A percentile compares a stretch with the other conserved stretches of the same genome.
Evolutionary conservation across 2,329 filamentous ascomycete species (phyloP).

Genomic region (Chaetothyriales sp.): DNA sequence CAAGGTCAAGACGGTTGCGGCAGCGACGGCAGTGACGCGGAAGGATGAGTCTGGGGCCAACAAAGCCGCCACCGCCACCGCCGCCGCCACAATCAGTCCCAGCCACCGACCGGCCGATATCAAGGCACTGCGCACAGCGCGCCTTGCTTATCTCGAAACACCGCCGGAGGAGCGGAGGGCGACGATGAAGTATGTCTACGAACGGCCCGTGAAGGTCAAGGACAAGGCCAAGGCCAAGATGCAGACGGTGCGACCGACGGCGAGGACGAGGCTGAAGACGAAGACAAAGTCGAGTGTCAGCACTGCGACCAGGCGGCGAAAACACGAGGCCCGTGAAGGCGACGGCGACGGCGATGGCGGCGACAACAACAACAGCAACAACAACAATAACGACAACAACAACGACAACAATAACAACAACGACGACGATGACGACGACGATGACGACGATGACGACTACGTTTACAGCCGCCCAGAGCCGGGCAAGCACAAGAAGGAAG

Average conservation of each 20-base stretch:
- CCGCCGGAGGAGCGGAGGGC: constrained; percentile 10
- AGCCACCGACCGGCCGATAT: constrained; percentile 10
- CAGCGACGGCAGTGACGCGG: neutral
- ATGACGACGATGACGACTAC: neutral
- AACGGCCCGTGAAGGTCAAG: constrained; percentile 3
- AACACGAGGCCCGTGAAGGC: neutral
- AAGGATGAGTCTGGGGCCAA: constrained; percentile 6
- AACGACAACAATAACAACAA: neutral
- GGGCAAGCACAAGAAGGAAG: constrained; percentile 1
- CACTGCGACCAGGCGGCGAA: neutral
- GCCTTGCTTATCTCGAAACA: constrained; percentile 15
- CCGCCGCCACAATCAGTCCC: no score
- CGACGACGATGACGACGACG: neutral
- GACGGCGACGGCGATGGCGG: neutral
- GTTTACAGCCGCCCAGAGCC: neutral
- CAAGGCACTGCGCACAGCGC: constrained; percentile 15
- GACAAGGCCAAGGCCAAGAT: constrained; percentile 4
- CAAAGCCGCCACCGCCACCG: constrained; percentile 4
- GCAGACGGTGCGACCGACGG: neutral
- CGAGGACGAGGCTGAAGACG: neutral
- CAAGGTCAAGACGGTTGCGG: neutral
- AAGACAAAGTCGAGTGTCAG: neutral
- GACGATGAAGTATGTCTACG: constrained; percentile 18
- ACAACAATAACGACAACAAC: neutral
- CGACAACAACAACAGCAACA: neutral